Conservation (phyloP, 371 early-diverging fungal genomes). For the Rhizopus sp. region DNA sequence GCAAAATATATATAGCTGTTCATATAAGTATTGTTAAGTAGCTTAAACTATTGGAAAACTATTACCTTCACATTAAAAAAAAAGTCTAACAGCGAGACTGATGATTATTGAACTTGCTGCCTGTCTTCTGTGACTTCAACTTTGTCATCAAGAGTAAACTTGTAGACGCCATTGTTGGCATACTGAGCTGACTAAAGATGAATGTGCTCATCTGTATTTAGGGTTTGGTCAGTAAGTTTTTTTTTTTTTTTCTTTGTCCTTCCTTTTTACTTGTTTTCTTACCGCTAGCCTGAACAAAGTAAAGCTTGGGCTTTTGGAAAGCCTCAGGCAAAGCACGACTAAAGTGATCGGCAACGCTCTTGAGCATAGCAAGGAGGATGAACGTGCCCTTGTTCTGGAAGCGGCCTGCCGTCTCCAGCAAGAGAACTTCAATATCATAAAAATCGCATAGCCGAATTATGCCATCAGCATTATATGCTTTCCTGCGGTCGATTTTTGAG, state of each 20-base stretch:
- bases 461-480: constrained; percentile 16
- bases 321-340: constrained; percentile 7
- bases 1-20: too few species aligned
- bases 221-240: constrained; percentile 13
- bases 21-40: too few species aligned
- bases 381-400: constrained; percentile 11
- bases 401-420: constrained; percentile 11
- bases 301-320: constrained; percentile 11
- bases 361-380: constrained; percentile 12
- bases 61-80: constrained; percentile 13
- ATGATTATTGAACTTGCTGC: constrained; percentile 13
- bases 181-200: constrained; percentile 13
- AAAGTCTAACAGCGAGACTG: constrained; percentile 14
- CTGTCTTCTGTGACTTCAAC: constrained; percentile 11
- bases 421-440: constrained; percentile 13
- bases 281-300: constrained; percentile 12
- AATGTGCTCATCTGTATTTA: constrained; percentile 17
- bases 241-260: constrained; percentile 3
- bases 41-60: too few species aligned
- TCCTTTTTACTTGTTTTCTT: constrained; percentile 10
- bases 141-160: constrained; percentile 10
- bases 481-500: constrained; percentile 8
- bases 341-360: constrained; percentile 8
- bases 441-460: constrained; percentile 12
- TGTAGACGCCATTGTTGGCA: constrained; percentile 14